Conservation (phyloP, 2,329 filamentous ascomycete species). For the Colletotrichum tamarilloi region DNA sequence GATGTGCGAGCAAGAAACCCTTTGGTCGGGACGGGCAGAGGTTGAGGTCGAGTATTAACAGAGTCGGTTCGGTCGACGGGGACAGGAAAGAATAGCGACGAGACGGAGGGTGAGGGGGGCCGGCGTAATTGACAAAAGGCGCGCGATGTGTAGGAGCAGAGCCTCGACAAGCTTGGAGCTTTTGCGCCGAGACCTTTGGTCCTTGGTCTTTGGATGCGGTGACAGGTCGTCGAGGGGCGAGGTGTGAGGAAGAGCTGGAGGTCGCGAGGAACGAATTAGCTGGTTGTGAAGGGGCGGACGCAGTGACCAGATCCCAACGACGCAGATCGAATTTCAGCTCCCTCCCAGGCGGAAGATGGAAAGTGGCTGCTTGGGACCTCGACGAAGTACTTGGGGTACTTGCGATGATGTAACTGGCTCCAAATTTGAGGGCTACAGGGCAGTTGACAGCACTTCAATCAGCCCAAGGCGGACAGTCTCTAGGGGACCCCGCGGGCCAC, state of each 20-base stretch:
- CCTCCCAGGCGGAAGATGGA: background rate
- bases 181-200: slow-evolving; percentile 3
- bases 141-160: background rate
- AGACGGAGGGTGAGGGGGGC: background rate
- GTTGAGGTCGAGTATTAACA: slow-evolving; percentile 6
- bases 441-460: too few relatives aligned
- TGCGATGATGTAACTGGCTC: background rate
- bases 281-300: slow-evolving; percentile 10
- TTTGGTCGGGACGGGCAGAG: slow-evolving; percentile 2
- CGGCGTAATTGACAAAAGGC: background rate
- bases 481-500: background rate
- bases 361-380: background rate
- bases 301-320: slow-evolving; percentile 3
- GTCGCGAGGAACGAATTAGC: slow-evolving; percentile 10
- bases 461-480: too few relatives aligned
- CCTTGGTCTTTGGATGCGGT: background rate
- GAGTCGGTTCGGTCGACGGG: background rate
- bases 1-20: background rate
- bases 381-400: background rate
- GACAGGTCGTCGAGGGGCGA: slow-evolving; percentile 21
- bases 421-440: background rate
- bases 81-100: background rate
- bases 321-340: background rate
- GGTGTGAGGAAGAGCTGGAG: background rate
- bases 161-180: background rate